Conservation (phyloP, 192 early-diverging fungal species). For the Coemansia sp. region DNA sequence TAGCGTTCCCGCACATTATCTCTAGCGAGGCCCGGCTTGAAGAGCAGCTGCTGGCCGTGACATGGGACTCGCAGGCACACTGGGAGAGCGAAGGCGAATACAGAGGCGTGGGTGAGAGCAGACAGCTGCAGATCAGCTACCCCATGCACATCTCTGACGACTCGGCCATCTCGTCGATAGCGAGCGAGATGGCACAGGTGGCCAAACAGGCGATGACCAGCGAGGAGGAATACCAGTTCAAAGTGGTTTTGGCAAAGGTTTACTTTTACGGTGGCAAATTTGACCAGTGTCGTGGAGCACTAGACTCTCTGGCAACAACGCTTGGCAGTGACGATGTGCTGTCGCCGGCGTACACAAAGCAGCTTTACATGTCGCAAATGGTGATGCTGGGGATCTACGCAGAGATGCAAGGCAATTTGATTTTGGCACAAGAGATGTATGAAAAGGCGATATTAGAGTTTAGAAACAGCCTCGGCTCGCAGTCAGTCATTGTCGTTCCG, state of each 20-base stretch:
- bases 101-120: neutral
- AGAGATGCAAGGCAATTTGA: conserved; percentile 41
- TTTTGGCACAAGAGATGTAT: conserved; percentile 54
- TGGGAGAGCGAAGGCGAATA: conserved; percentile 35
- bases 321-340: conserved; percentile 42
- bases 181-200: conserved; percentile 18
- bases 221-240: conserved; percentile 42
- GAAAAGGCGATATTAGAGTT: conserved; percentile 49
- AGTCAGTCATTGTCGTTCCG: conserved; percentile 42
- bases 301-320: conserved; percentile 26
- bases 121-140: conserved; percentile 13
- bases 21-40: conserved; percentile 43
- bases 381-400: conserved; percentile 57
- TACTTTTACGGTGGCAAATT: conserved; percentile 58
- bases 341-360: conserved; percentile 60
- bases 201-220: conserved; percentile 26
- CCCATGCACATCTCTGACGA: conserved; percentile 39
- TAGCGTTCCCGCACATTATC: conserved; percentile 42
- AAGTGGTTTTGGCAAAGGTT: conserved; percentile 58
- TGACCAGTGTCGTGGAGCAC: conserved; percentile 33
- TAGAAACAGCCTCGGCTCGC: conserved; percentile 17
- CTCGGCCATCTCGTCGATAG: conserved; percentile 20
- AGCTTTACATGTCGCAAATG: conserved; percentile 57
- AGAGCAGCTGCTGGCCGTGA: conserved; percentile 29
- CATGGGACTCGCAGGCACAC: conserved; percentile 39